Evolutionary conservation across 345 rosid species (phyloP).

Genomic region (Arabidopsis arenosa): DNA sequence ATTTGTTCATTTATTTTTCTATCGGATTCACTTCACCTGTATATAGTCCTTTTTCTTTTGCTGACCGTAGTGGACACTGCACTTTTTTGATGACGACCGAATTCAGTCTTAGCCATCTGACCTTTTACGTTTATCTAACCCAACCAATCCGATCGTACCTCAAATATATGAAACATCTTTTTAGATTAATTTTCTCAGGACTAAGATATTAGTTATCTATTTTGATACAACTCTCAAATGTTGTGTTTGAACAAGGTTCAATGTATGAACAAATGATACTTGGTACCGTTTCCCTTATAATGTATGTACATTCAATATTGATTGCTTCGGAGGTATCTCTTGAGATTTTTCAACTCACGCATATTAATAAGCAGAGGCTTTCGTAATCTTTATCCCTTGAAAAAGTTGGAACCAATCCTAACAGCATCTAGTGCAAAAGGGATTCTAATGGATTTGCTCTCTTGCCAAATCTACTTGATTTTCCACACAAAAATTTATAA

Average conservation of each 20-base stretch:
- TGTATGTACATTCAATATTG: too few relatives aligned
- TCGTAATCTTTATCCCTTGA: background rate
- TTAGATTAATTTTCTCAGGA: background rate
- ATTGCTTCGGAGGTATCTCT: background rate
- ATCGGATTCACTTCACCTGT: background rate
- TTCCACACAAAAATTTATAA: background rate
- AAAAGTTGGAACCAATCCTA: background rate
- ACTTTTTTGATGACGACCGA: background rate
- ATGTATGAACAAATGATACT: too few relatives aligned
- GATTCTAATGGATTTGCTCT: background rate
- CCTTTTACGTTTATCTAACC: background rate
- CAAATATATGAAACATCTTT: background rate
- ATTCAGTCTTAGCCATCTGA: constrained; percentile 11
- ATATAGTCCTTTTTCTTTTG: too few relatives aligned
- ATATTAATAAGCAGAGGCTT: background rate
- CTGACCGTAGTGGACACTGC: too few relatives aligned
- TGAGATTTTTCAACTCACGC: too few relatives aligned
- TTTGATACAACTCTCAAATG: background rate
- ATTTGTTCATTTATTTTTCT: background rate
- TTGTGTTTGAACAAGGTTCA: background rate
- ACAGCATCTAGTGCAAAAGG: background rate
- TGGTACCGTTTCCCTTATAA: background rate
- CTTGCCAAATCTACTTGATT: background rate
- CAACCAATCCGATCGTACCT: background rate
- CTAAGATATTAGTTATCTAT: background rate